Evolutionary conservation across 768 basidiomycete species (phyloP).

Genomic region (Dioszegia crocea): DNA sequence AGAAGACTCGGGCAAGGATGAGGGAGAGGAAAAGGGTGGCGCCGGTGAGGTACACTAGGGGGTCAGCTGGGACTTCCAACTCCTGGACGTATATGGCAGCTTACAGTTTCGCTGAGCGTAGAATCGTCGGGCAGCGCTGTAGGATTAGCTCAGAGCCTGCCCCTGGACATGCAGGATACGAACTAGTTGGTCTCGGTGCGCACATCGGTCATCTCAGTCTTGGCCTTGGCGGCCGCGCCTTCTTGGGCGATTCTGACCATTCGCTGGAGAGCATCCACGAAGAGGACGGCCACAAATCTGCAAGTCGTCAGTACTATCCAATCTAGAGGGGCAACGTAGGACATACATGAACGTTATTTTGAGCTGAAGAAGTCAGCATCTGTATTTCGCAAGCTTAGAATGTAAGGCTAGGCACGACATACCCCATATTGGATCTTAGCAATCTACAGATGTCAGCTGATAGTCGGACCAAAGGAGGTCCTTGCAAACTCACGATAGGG

Average conservation of each 20-base stretch:
- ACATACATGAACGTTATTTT: constrained; percentile 92
- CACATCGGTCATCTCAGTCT: constrained; percentile 58
- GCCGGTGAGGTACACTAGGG: constrained; percentile 66
- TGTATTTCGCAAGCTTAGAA: too few species aligned
- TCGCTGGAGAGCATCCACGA: constrained; percentile 85
- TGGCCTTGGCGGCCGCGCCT: constrained; percentile 61
- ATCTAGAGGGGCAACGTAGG: too few species aligned
- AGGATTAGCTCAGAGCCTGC: background rate
- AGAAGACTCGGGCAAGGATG: constrained; percentile 86
- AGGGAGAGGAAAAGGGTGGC: constrained; percentile 87
- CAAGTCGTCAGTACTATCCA: background rate
- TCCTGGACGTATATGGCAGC: background rate
- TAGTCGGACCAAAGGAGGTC: background rate
- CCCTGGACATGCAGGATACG: constrained; percentile 3
- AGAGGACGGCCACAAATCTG: constrained; percentile 77
- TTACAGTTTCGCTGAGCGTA: constrained; percentile 54
- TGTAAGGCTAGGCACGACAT: too few species aligned
- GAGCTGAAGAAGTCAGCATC: constrained; percentile 49
- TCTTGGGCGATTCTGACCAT: constrained; percentile 63
- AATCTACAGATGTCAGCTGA: constrained; percentile 51
- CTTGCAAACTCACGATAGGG: constrained; percentile 58
- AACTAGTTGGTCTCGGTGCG: constrained; percentile 72
- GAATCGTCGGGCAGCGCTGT: constrained; percentile 81
- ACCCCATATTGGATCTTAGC: constrained; percentile 79
- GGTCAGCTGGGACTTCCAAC: constrained; percentile 3